Conservation (phyloP, 495 filamentous ascomycete genomes). For the Penicillium lividum region DNA sequence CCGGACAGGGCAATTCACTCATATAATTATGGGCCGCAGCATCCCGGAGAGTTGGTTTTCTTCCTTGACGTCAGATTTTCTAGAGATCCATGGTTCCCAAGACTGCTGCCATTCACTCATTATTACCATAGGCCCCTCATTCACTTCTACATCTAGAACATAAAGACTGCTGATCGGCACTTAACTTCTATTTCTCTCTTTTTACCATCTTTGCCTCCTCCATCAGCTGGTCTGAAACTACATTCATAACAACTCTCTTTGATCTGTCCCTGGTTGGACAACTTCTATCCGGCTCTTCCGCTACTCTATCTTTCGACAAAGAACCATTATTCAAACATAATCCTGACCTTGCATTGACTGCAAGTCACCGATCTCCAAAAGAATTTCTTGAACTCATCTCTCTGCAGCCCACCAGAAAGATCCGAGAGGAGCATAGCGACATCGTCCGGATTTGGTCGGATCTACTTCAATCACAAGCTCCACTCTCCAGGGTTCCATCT, state of each 20-base stretch:
- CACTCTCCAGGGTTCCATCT: not conserved
- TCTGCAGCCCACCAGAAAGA: not conserved
- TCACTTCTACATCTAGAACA: slow-evolving; percentile 1
- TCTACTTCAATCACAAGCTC: not conserved
- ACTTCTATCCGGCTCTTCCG: slow-evolving; percentile 7
- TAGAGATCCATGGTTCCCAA: slow-evolving; percentile 8
- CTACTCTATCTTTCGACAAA: slow-evolving; percentile 4
- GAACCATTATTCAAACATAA: not conserved
- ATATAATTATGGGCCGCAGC: not conserved
- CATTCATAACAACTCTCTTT: slow-evolving; percentile 1
- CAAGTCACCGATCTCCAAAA: not conserved
- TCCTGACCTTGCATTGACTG: not conserved
- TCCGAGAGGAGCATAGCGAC: not conserved
- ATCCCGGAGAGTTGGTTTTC: not conserved
- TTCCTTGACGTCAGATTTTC: slow-evolving; percentile 31
- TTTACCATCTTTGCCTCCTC: not conserved
- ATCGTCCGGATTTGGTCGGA: not conserved
- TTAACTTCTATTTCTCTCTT: not conserved
- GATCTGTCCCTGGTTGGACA: slow-evolving; percentile 4
- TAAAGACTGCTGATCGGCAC: slow-evolving; percentile 9
- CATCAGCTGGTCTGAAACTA: slow-evolving; percentile 30
- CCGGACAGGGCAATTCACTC: slow-evolving; percentile 15
- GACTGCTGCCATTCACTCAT: slow-evolving; percentile 19
- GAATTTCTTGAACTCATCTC: not conserved
- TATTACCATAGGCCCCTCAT: slow-evolving; percentile 13